These are phyloP conservation scores for Harrya chromipes DNA, from an alignment of 768 basidiomycete species.

Conservation along the genomic window DNA sequence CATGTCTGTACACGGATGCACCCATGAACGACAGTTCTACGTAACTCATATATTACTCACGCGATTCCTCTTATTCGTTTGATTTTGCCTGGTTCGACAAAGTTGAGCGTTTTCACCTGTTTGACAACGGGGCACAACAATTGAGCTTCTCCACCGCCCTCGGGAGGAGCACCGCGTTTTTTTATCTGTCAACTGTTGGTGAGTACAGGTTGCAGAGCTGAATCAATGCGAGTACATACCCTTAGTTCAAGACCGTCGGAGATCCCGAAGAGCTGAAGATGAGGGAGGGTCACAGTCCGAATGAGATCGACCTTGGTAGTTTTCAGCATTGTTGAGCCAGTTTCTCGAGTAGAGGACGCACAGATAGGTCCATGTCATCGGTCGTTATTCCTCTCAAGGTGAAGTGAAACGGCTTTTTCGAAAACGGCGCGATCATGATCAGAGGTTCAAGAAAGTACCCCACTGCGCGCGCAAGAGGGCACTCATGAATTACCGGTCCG, in stretches of 20 bases:
- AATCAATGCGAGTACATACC: conserved; percentile 38
- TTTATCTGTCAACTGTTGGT: conserved; percentile 60
- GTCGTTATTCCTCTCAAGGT: conserved; percentile 90
- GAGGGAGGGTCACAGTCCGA: conserved; percentile 86
- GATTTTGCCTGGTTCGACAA: conserved; percentile 87
- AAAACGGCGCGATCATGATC: conserved; percentile 87
- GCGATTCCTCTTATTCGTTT: conserved; percentile 94
- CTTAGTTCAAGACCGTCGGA: conserved; percentile 88
- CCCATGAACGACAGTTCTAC: neutral
- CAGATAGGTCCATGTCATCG: conserved; percentile 89
- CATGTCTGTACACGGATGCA: conserved; percentile 57
- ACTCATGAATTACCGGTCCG: conserved; percentile 79
- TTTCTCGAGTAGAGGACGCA: conserved; percentile 35
- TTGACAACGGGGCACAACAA: conserved; percentile 93
- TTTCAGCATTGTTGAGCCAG: conserved; percentile 2
- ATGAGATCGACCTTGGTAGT: conserved; percentile 73
- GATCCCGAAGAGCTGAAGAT: conserved; percentile 86
- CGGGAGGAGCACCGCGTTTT: conserved; percentile 88
- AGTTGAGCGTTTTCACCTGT: conserved; percentile 89
- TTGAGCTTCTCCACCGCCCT: conserved; percentile 90
- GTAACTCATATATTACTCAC: conserved; percentile 46
- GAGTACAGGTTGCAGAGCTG: neutral
- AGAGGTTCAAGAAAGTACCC: conserved; percentile 95
- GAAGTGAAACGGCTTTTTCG: conserved; percentile 80
- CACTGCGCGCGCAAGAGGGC: conserved; percentile 81